Base-by-base conservation (phyloP, 345 rosid genomes). In the Populus pruinosa region DNA sequence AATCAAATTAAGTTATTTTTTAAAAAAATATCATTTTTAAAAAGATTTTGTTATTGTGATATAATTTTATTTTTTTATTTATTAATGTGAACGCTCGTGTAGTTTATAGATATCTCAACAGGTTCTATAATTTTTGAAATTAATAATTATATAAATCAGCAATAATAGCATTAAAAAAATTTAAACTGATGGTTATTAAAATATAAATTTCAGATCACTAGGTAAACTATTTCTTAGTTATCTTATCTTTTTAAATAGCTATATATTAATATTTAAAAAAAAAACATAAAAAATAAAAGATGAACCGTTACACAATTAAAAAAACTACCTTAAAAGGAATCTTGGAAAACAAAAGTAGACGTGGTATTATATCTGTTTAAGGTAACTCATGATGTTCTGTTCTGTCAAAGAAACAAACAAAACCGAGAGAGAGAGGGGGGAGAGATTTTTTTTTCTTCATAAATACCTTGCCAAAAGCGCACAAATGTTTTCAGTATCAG, bases 51-150 rank as follows among this genome's bases (percentile, higher is more conserved):
- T 33, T 33, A 33, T 0, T 33, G 5, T 31, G 0, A 33, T 33
- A 4, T 33, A 33, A 33, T 0, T 0, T 33, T 33, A 33, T 33
- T 33, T 3, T 33, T 33, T 3, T 33, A 3, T 33, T 33, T 33
- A 33, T 33, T 33, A 33, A 33, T 0, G 4, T 33, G 35, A 0
- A 0, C 2, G 35, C 2, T 4, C 0, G 0, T 0, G 5, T 4
- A 33, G 5, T 4, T 33, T 33, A 4, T 3, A 0, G 0, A 0
- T 0, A 33, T 0, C 5, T 33, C 0, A 2, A 33, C 0, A 3
- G 2, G 4, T 33, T 4, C 0, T 0, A 33, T 0, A 0, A 3
- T 33, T 0, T 2, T 0, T 33, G 0, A 33, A 33, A 4, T 33
- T 3, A 33, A 33, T 2, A 0, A 33, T 33, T 0, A 33, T 33